Conservation (phyloP, 495 filamentous ascomycete species). For the Neurospora discreta region DNA sequence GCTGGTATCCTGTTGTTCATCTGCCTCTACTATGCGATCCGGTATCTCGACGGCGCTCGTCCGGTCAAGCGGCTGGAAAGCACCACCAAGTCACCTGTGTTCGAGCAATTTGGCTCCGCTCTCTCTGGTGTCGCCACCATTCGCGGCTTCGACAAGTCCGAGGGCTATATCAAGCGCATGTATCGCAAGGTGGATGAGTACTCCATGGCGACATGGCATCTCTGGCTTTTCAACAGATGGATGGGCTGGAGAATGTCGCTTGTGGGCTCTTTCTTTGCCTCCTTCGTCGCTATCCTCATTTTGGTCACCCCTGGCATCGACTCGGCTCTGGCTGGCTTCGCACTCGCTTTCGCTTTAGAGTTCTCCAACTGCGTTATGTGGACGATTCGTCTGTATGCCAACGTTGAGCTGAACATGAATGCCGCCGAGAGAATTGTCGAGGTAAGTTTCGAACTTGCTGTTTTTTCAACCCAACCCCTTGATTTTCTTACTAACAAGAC, state of each 20-base stretch:
- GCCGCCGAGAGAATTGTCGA: conserved; percentile 73
- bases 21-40: conserved; percentile 44
- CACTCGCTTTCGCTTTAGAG: conserved; percentile 48
- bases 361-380: conserved; percentile 44
- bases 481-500: not conserved
- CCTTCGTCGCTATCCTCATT: conserved; percentile 52
- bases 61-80: conserved; percentile 69
- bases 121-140: conserved; percentile 66
- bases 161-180: conserved; percentile 56
- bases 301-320: conserved; percentile 53
- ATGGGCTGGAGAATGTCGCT: conserved; percentile 59
- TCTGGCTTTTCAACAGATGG: conserved; percentile 67
- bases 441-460: conserved; percentile 5
- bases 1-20: conserved; percentile 42
- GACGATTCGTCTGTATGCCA: conserved; percentile 50
- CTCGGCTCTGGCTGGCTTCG: conserved; percentile 71
- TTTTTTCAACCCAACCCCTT: not conserved
- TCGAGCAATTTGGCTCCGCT: conserved; percentile 62
- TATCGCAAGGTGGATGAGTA: conserved; percentile 55
- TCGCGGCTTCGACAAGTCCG: conserved; percentile 55
- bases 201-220: conserved; percentile 49
- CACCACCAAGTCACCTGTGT: conserved; percentile 62
- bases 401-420: conserved; percentile 73
- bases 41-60: conserved; percentile 58
- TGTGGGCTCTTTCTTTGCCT: conserved; percentile 59